These are phyloP conservation scores for Aphanomyces stellatus DNA, from an alignment of 352 stramenopile species.

Conservation along the genomic window DNA sequence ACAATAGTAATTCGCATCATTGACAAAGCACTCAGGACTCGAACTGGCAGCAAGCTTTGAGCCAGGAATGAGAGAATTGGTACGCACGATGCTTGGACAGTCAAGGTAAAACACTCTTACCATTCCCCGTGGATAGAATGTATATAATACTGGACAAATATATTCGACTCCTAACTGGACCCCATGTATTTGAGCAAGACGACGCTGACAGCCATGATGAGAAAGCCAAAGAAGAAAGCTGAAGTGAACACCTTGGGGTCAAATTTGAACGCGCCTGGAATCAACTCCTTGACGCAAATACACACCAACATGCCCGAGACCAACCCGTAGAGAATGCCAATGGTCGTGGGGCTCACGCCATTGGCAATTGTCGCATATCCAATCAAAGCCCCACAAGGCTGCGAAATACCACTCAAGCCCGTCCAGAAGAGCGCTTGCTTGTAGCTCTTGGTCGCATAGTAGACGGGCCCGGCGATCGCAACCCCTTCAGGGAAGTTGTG, in stretches of 20 bases:
- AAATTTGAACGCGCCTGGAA: slow-evolving; percentile 87
- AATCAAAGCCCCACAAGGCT: slow-evolving; percentile 85
- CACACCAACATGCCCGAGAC: slow-evolving; percentile 92
- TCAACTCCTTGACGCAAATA: slow-evolving; percentile 89
- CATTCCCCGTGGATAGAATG: too few relatives aligned
- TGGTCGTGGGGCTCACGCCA: slow-evolving; percentile 56
- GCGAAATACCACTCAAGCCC: slow-evolving; percentile 82
- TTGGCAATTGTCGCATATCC: slow-evolving; percentile 68
- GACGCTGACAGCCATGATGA: slow-evolving; percentile 84
- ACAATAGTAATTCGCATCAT: too few relatives aligned
- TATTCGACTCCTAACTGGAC: neutral
- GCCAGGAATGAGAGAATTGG: too few relatives aligned
- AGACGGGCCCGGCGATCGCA: slow-evolving; percentile 92
- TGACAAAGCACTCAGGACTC: too few relatives aligned
- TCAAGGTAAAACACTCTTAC: too few relatives aligned
- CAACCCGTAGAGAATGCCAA: slow-evolving; percentile 85
- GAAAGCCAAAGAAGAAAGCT: slow-evolving; percentile 78
- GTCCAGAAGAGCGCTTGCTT: slow-evolving; percentile 90
- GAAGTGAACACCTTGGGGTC: slow-evolving; percentile 78
- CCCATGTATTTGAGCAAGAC: slow-evolving; percentile 74
- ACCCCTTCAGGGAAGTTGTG: slow-evolving; percentile 97
- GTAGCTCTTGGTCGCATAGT: slow-evolving; percentile 92
- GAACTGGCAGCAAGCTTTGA: too few relatives aligned
- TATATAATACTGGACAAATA: neutral
- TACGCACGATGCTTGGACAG: too few relatives aligned